Conservation (phyloP, 306 rosid genomes). For the Mucuna pruriens region DNA sequence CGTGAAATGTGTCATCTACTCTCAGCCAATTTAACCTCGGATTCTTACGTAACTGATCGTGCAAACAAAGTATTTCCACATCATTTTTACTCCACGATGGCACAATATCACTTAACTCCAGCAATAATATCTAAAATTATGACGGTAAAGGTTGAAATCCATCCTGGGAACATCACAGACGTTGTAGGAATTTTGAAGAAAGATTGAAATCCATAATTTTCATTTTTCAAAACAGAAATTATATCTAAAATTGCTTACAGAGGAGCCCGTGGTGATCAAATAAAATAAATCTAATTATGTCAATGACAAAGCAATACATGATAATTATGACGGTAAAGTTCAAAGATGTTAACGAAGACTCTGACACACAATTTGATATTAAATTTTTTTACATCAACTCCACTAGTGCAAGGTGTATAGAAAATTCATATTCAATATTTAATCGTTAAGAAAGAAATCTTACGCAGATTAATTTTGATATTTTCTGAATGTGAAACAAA, state of each 20-base stretch:
- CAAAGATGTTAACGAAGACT: constrained; percentile 17
- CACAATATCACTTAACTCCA: constrained; percentile 3
- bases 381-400: constrained; percentile 21
- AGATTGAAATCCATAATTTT: constrained; percentile 1
- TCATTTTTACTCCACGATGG: neutral
- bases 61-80: neutral
- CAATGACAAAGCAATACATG: constrained; percentile 14
- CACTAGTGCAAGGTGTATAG: constrained; percentile 11
- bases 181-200: constrained; percentile 2
- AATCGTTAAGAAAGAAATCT: neutral
- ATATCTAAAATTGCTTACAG: constrained; percentile 1
- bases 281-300: constrained; percentile 9
- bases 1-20: neutral
- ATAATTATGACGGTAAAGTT: neutral
- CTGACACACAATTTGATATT: constrained; percentile 4
- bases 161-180: no score
- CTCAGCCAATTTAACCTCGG: neutral
- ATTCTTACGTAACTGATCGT: neutral
- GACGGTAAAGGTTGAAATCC: no score
- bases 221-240: neutral
- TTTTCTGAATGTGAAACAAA: constrained; percentile 26
- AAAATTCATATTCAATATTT: neutral
- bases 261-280: neutral
- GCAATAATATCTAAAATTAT: no score
- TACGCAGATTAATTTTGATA: constrained; percentile 12